Evolutionary conservation across 2,329 filamentous ascomycete species (phyloP).

Genomic region (Aquanectria penicillioides): DNA sequence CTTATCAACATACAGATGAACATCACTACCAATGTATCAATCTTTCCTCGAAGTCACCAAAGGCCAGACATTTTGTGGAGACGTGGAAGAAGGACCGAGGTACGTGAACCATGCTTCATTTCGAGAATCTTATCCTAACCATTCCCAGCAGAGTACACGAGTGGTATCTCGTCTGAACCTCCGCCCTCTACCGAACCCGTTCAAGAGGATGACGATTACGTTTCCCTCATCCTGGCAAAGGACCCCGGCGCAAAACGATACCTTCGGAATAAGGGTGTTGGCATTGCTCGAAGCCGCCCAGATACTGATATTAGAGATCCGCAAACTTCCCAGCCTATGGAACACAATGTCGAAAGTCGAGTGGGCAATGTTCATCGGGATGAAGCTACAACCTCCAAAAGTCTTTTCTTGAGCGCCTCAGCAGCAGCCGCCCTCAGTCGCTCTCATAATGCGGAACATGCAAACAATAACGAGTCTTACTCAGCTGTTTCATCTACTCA

Average conservation of each 20-base stretch:
- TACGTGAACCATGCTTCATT: slow-evolving; percentile 9
- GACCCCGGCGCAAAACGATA: slow-evolving; percentile 4
- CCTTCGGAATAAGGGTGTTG: slow-evolving; percentile 9
- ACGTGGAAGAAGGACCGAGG: slow-evolving; percentile 41
- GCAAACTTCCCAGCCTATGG: too few relatives aligned
- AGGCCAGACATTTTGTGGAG: slow-evolving; percentile 47
- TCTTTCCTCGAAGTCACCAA: slow-evolving; percentile 49
- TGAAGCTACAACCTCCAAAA: background rate
- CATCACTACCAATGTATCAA: slow-evolving; percentile 57
- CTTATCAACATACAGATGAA: slow-evolving; percentile 49
- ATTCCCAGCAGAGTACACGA: slow-evolving; percentile 21
- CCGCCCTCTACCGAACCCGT: background rate
- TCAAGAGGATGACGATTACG: background rate
- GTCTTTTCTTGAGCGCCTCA: background rate
- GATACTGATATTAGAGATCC: too few relatives aligned
- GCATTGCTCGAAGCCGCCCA: too few relatives aligned
- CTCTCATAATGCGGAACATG: background rate
- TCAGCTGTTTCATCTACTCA: background rate
- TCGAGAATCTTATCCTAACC: slow-evolving; percentile 9
- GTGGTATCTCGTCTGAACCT: slow-evolving; percentile 3
- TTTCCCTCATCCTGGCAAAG: slow-evolving; percentile 12
- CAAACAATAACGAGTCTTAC: background rate
- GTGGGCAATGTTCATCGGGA: too few relatives aligned
- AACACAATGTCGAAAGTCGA: too few relatives aligned
- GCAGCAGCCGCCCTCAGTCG: background rate